phyloP scores from a whole-genome alignment of 2,329 filamentous ascomycete genomes.

The Xylariaceae sp. region DNA sequence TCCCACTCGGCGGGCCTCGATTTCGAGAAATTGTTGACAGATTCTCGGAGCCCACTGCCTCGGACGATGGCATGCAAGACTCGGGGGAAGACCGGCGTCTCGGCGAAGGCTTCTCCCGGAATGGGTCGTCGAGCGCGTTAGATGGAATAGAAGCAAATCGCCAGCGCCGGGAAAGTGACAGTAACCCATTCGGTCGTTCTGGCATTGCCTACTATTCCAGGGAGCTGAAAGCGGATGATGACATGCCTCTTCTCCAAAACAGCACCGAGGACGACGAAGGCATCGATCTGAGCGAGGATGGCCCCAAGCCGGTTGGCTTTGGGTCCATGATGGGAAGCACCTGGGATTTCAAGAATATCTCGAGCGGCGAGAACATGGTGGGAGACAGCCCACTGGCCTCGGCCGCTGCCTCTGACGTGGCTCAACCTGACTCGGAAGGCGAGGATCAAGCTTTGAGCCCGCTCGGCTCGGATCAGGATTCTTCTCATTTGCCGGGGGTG shows the following conservation, averaged over 20 bases:
- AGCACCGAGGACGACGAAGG: slow-evolving; percentile 44
- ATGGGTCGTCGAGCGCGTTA: slow-evolving; percentile 87
- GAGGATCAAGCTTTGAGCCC: slow-evolving; percentile 24
- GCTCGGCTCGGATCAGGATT: slow-evolving; percentile 16
- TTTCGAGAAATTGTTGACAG: slow-evolving; percentile 64
- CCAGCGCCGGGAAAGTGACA: slow-evolving; percentile 55
- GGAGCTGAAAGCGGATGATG: slow-evolving; percentile 13
- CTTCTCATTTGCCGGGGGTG: slow-evolving; percentile 21
- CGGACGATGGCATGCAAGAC: slow-evolving; percentile 36
- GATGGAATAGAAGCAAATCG: slow-evolving; percentile 68
- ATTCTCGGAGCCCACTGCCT: slow-evolving; percentile 42
- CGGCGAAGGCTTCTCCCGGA: slow-evolving; percentile 74
- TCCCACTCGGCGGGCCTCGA: slow-evolving; percentile 69
- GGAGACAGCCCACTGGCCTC: slow-evolving; percentile 22
- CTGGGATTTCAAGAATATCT: slow-evolving; percentile 41
- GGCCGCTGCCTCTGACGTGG: slow-evolving; percentile 27
- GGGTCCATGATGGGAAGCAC: slow-evolving; percentile 18
- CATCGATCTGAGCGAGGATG: slow-evolving; percentile 31
- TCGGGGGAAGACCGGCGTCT: slow-evolving; percentile 81
- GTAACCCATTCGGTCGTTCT: too few species aligned
- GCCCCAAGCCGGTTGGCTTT: slow-evolving; percentile 17
- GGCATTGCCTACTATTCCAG: slow-evolving; percentile 27
- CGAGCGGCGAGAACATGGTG: slow-evolving; percentile 22
- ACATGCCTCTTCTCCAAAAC: slow-evolving; percentile 22
- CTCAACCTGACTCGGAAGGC: slow-evolving; percentile 30